Percentiles rank a stretch among this genome's conserved stretches.
Evolutionary conservation across 2,329 filamentous ascomycete species (phyloP).

Genomic region (Colletotrichum nymphaeae): DNA sequence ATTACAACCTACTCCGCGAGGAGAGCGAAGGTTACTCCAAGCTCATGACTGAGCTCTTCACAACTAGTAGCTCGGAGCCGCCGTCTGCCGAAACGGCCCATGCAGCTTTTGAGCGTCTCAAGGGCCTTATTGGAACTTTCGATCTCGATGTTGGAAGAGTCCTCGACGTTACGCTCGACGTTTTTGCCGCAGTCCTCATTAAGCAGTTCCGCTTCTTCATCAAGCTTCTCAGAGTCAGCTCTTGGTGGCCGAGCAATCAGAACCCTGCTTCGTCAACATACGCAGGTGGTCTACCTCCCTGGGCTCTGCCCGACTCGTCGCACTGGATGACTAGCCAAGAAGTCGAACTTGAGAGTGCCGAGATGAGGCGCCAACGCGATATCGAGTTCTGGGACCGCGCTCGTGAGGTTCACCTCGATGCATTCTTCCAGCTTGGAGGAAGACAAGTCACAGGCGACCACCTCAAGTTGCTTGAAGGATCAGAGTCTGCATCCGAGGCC

Average conservation of each 20-base stretch:
- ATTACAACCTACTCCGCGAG: slow-evolving; percentile 94
- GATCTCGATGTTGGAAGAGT: slow-evolving; percentile 96
- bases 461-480: slow-evolving; percentile 56
- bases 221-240: slow-evolving; percentile 89
- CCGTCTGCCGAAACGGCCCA: slow-evolving; percentile 82
- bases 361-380: slow-evolving; percentile 75
- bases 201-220: slow-evolving; percentile 96
- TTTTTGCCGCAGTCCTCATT: slow-evolving; percentile 92
- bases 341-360: slow-evolving; percentile 69
- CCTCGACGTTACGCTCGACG: slow-evolving; percentile 92
- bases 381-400: slow-evolving; percentile 83
- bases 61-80: slow-evolving; percentile 80
- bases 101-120: slow-evolving; percentile 90
- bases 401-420: slow-evolving; percentile 79
- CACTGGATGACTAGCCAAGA: slow-evolving; percentile 74
- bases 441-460: slow-evolving; percentile 72
- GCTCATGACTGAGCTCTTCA: slow-evolving; percentile 94
- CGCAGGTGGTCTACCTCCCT: slow-evolving; percentile 79
- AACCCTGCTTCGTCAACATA: slow-evolving; percentile 55
- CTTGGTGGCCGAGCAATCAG: slow-evolving; percentile 89
- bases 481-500: slow-evolving; percentile 54
- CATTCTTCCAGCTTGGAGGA: slow-evolving; percentile 90
- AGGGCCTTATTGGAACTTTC: slow-evolving; percentile 95
- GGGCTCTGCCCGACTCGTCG: slow-evolving; percentile 81
- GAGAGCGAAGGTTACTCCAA: slow-evolving; percentile 98